Base-by-base conservation (phyloP, 768 basidiomycete genomes). In the Phylloporus rhodoxanthus region DNA sequence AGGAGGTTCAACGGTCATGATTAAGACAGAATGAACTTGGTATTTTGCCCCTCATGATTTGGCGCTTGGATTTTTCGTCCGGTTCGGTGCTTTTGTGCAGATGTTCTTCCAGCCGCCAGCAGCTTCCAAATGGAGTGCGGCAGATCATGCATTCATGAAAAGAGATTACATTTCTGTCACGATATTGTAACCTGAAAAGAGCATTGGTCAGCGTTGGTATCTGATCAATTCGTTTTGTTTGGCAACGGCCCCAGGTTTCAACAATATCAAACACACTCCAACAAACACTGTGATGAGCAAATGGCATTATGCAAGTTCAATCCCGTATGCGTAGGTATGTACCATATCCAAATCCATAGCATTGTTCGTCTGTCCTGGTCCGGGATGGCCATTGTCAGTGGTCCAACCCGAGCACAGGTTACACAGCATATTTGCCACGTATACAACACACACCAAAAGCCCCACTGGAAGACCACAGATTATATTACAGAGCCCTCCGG, bases 271-370 rank as follows among this genome's bases (percentile, higher is more conserved):
- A 52, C 4, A 61, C n/a, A 41, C 30, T 20, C 30, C 1, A 53
- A 46, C 37, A 46, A 14, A 6, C 29, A 8, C 20, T n/a, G 7
- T 10, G n/a, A 8, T 3, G n/a, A 34, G 25, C 30, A 48, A 43
- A 45, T 28, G 26, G 11, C 17, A 30, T 33, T 29, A 47, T 44
- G 34, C 43, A 49, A 39, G 20, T 19, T 28, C 26, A 44, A 39
- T 40, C 23, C 42, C 34, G 21, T 41, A 34, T 47, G 50, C 37
- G 38, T 20, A 43, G 20, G 43, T 43, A 61, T 54, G 43, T 59
- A 62, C 43, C 17, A 32, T 47, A 56, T 53, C 46, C 52, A 59
- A 47, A 53, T 51, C 52, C 55, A 53, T 57, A 62, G 53, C 43
- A 55, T 37, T 55, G 48, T 56, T 41, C 43, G 23, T 14, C 23